Conservation (phyloP, 2,329 filamentous ascomycete genomes). For the Cadophora malorum region DNA sequence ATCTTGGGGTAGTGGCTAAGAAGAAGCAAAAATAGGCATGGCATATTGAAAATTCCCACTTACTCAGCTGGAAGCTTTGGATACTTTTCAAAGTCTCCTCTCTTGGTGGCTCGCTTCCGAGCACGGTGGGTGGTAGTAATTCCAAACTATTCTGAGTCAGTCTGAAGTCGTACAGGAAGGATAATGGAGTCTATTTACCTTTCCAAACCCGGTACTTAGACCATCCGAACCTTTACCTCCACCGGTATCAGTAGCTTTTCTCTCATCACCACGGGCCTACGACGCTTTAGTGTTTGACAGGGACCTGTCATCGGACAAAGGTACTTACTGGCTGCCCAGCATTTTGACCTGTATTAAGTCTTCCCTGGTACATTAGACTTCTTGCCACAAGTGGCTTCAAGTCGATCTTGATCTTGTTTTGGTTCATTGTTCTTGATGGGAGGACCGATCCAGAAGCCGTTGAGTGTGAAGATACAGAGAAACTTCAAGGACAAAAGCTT, state of each 20-base stretch:
- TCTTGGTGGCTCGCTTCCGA: background rate
- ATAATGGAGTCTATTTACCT: background rate
- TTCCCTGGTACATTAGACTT: background rate
- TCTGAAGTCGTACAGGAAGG: background rate
- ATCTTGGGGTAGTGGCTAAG: background rate
- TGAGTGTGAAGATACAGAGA: background rate
- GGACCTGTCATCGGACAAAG: background rate
- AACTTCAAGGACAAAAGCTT: background rate
- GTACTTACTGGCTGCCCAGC: background rate
- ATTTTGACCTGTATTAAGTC: background rate
- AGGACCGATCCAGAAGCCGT: background rate
- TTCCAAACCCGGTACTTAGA: background rate
- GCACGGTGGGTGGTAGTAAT: background rate
- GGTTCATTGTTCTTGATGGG: background rate
- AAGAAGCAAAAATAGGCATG: background rate
- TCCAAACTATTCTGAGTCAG: background rate
- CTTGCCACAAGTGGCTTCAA: background rate
- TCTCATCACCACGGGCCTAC: background rate
- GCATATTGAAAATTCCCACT: background rate
- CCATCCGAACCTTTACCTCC: background rate
- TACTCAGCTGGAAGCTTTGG: constrained; percentile 6
- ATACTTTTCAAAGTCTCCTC: background rate
- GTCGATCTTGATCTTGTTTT: constrained; percentile 8
- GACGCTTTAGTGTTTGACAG: background rate
- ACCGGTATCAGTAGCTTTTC: background rate